Evolutionary conservation across 345 rosid genomes (phyloP), one percentile per base, ranked within the genome.

Genomic region (Anacardium occidentale): DNA sequence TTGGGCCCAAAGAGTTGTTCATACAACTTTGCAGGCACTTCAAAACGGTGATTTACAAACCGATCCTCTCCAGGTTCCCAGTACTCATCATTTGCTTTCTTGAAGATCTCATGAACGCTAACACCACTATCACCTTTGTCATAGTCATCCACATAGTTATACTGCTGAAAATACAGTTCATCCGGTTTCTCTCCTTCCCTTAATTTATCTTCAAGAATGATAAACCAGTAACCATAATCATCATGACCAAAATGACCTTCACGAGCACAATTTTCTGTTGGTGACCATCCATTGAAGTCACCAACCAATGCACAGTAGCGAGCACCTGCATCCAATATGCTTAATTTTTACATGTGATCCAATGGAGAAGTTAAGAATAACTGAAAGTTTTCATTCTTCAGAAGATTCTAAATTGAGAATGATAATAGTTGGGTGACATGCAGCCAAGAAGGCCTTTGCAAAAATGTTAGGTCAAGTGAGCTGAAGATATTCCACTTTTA

Each of bases 51-150:
- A 62, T 94, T 90, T 11, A 94, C 79, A 69, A 83, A 90, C 34
- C 86, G 78, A 66, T 94, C 97, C 82, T 94, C 98, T 24, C 97
- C 98, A 71, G 97, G 97, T 81, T 94, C 98, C 97, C 97, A 94
- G 73, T 94, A 94, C 66, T 94, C 95, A 78, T 94, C 98, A 73
- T 88, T 87, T 63, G 97, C 89, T 81, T 71, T 92, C 80, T 89
- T 77, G 68, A 92, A 84, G 64, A 89, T 74, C 82, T 92, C 97
- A 21, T 90, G 91, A 60, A 90, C 87, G 68, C 88, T 77, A 74
- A 84, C 72, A 70, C 91, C 94, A 66, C 87, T 89, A 68, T 94
- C 97, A 62, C 98, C 98, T 81, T 90, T 94, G 69, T 94, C 98
- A 73, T 85, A 88, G 81, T 94, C 92, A 32, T 94, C 97, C 1